Evolutionary conservation across 2,329 filamentous ascomycete species (phyloP), one percentile per base, ranked within the genome.

Genomic region (Phaeoacremonium minimum): DNA sequence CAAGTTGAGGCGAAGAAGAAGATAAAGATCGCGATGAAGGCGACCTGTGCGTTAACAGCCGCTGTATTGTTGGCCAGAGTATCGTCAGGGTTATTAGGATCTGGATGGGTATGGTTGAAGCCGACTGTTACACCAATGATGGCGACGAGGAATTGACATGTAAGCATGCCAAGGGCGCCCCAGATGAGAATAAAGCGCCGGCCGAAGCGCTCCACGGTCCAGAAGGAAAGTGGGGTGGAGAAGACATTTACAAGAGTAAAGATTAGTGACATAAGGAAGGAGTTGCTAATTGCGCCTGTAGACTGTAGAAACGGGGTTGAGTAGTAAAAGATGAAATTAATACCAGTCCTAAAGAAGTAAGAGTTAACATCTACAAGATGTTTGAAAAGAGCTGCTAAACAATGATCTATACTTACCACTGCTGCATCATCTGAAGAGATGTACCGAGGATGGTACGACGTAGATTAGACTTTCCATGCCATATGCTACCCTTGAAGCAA

Each of bases 241-340:
- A 66, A 74, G 44, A 93, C 86, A 67, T 95, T 95, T 70, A 95
- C 86, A 36, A 93, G 75, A 45, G 85, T 93, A 61, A 87, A 91
- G 67, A 95, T 76, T 56, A 95, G 73, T 40, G 82, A 85, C 57
- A 93, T 89, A 50, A 94, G 61, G 76, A 95, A 95, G 30, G 77
- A 72, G 71, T 95, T 83, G 43, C 57, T 49, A 52, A 94, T 87
- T 51, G 85, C 84, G 48, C 83, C 83, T 18, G 85, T 82, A 16
- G 81, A 80, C 64, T 85, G 65, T 67, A 95, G 85, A 79, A 95
- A 94, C 41, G 85, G 79, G 20, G 86, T 89, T 22, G 85, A 87
- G 69, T 83, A 87, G 69, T 87, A 86, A 71, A 90, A 93, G 72
- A 93, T 87, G 66, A 91, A 94, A 75, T 95, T 95, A 66, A 95